These are phyloP conservation scores for Solanum dulcamara DNA, from an alignment of 257 asterid genomes.

Conservation along the genomic window DNA sequence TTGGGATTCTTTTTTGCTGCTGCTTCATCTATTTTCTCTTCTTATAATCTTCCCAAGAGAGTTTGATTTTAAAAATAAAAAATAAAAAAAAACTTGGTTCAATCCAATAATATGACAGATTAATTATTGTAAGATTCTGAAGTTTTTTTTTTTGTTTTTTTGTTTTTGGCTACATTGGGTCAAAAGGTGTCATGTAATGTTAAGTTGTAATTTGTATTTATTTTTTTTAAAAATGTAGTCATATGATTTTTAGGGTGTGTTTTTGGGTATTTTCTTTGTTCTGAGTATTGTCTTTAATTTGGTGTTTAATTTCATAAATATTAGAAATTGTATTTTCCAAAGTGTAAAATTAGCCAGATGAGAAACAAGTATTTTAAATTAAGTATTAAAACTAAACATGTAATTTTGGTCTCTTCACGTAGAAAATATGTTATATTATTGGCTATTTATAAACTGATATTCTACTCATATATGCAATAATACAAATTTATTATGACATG, in stretches of 20 bases:
- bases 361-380: no score
- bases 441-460: background rate
- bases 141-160: background rate
- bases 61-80: background rate
- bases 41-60: constrained; percentile 37
- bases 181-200: background rate
- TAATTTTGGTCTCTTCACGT: background rate
- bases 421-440: no score
- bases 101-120: background rate
- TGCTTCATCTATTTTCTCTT: constrained; percentile 32
- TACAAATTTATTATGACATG: background rate
- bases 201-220: background rate
- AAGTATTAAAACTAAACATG: no score
- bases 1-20: constrained; percentile 22
- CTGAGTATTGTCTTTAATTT: background rate
- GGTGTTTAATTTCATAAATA: background rate
- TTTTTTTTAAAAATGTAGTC: background rate
- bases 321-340: background rate
- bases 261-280: background rate
- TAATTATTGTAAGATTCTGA: background rate
- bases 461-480: no score
- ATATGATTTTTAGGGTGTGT: background rate
- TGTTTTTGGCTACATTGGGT: background rate
- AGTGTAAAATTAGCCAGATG: background rate
- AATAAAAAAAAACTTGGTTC: background rate